Conservation (phyloP, 2,329 filamentous ascomycete genomes). For the Pyrenophora tritici-repentis region DNA sequence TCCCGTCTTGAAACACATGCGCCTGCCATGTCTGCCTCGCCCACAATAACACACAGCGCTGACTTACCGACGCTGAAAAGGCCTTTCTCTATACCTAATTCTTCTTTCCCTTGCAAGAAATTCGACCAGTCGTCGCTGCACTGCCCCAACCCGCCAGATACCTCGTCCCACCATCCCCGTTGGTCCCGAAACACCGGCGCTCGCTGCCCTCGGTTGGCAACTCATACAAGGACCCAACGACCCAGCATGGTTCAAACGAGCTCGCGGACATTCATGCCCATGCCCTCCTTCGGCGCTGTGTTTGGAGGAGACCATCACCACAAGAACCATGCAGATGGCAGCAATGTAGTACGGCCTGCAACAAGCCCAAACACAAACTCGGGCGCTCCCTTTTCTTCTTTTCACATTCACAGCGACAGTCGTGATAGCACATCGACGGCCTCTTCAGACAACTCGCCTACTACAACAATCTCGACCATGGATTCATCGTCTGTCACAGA, state of each 20-base stretch:
- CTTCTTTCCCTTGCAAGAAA: constrained; percentile 39
- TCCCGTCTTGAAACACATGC: constrained; percentile 12
- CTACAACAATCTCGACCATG: constrained; percentile 88
- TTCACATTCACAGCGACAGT: constrained; percentile 69
- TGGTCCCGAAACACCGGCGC: constrained; percentile 22
- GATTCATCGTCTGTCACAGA: constrained; percentile 91
- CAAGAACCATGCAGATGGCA: constrained; percentile 54
- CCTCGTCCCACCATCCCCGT: constrained; percentile 13
- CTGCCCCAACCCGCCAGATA: constrained; percentile 9
- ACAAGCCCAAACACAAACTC: constrained; percentile 42
- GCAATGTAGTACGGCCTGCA: constrained; percentile 39
- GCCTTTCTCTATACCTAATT: constrained; percentile 43
- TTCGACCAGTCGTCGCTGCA: constrained; percentile 27
- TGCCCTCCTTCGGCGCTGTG: constrained; percentile 77
- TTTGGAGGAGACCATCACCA: constrained; percentile 65
- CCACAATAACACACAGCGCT: constrained; percentile 37
- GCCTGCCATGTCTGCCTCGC: constrained; percentile 32
- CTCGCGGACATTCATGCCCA: constrained; percentile 51
- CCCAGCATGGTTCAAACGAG: constrained; percentile 48
- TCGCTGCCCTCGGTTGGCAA: constrained; percentile 26
- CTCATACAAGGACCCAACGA: constrained; percentile 17
- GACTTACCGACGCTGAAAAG: constrained; percentile 45
- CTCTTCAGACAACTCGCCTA: constrained; percentile 92
- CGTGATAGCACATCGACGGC: constrained; percentile 80
- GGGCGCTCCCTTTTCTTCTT: constrained; percentile 46